These are phyloP conservation scores for Hemileccinum rubropunctum DNA, from an alignment of 768 basidiomycete species.

Conservation along the genomic window DNA sequence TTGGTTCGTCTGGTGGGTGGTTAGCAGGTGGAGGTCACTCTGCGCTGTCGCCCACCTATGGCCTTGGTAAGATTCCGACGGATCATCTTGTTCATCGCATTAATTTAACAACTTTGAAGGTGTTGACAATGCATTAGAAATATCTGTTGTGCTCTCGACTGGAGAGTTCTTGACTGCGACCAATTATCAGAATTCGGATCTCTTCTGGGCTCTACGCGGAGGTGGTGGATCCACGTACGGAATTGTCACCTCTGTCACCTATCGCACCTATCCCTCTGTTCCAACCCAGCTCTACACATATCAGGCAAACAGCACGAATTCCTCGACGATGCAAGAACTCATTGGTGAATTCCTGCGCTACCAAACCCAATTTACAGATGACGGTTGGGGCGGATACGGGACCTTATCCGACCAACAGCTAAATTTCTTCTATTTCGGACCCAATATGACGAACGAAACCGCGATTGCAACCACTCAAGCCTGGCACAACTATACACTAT, in stretches of 20 bases:
- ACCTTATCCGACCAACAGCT: not conserved
- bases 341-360: slow-evolving; percentile 35
- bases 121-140: slow-evolving; percentile 49
- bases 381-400: slow-evolving; percentile 44
- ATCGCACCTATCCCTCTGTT: slow-evolving; percentile 39
- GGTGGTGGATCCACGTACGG: slow-evolving; percentile 52
- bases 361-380: slow-evolving; percentile 37
- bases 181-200: slow-evolving; percentile 39
- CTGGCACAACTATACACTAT: slow-evolving; percentile 29
- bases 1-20: slow-evolving; percentile 53
- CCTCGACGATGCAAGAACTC: slow-evolving; percentile 28
- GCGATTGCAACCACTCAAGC: slow-evolving; percentile 35
- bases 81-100: not conserved
- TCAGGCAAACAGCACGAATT: slow-evolving; percentile 32
- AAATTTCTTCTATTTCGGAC: slow-evolving; percentile 25
- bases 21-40: slow-evolving; percentile 50
- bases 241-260: slow-evolving; percentile 47
- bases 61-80: slow-evolving; percentile 36
- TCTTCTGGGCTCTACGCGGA: slow-evolving; percentile 57
- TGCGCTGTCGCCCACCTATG: slow-evolving; percentile 37
- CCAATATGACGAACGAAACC: slow-evolving; percentile 35
- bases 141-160: slow-evolving; percentile 42
- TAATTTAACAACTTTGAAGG: slow-evolving; percentile 27
- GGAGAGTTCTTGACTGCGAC: slow-evolving; percentile 42
- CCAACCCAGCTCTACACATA: slow-evolving; percentile 33